phyloP scores from a whole-genome alignment of 2,329 filamentous ascomycete genomes.

The Bisporella sp. region DNA sequence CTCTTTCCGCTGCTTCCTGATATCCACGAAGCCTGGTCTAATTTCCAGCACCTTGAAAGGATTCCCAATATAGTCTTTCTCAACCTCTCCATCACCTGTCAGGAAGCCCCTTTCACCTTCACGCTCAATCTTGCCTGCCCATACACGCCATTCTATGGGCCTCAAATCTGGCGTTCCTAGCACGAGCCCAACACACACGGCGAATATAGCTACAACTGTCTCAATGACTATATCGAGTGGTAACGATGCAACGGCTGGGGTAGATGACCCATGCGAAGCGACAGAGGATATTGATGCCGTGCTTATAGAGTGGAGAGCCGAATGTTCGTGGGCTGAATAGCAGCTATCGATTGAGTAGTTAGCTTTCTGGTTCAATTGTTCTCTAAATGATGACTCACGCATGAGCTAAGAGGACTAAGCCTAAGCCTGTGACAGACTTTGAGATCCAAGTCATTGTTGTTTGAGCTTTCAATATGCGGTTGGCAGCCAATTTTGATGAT shows the following conservation, averaged over 20 bases:
- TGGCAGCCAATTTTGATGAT: too few relatives aligned
- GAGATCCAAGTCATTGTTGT: conserved; percentile 64
- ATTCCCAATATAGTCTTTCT: conserved; percentile 66
- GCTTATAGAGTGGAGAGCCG: conserved; percentile 58
- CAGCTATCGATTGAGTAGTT: conserved; percentile 49
- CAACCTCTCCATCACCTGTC: conserved; percentile 53
- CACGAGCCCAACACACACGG: conserved; percentile 81
- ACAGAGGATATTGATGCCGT: conserved; percentile 40
- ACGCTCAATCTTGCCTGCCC: conserved; percentile 78
- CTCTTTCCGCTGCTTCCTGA: conserved; percentile 71
- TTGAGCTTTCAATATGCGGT: background rate
- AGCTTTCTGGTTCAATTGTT: background rate
- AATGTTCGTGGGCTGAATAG: conserved; percentile 94
- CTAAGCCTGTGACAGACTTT: conserved; percentile 63
- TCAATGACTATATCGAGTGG: conserved; percentile 86
- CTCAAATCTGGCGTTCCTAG: conserved; percentile 69
- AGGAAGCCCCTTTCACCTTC: conserved; percentile 57
- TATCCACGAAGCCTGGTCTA: conserved; percentile 78
- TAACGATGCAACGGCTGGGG: conserved; percentile 41
- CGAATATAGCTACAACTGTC: conserved; percentile 69
- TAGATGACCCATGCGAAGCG: conserved; percentile 34
- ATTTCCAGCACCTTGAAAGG: conserved; percentile 76
- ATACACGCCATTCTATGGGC: conserved; percentile 77
- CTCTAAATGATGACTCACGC: conserved; percentile 53
- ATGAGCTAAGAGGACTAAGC: conserved; percentile 74